These are phyloP conservation scores for Pterocarpus macrocarpus DNA, from an alignment of 306 rosid genomes.

Conservation along the genomic window DNA sequence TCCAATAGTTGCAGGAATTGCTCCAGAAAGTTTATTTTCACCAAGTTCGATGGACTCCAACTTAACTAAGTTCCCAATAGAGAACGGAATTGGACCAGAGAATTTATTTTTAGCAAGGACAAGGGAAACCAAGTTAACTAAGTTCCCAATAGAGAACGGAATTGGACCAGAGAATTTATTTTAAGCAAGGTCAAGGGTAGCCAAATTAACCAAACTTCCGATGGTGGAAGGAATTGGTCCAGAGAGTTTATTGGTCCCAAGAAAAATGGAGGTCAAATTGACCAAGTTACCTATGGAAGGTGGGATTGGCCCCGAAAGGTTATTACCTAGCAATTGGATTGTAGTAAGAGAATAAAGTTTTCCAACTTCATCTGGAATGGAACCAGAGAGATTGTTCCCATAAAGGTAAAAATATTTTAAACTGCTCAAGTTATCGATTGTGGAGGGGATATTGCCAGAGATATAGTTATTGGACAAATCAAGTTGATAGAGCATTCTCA, in stretches of 20 bases:
- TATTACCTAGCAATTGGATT: background rate
- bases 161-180: too few species aligned
- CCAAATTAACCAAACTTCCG: too few species aligned
- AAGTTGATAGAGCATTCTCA: background rate
- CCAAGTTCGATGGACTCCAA: background rate
- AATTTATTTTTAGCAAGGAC: too few species aligned
- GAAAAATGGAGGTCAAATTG: background rate
- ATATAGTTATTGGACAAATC: background rate
- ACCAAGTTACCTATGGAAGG: background rate
- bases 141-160: too few species aligned
- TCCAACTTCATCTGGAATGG: slow-evolving; percentile 27
- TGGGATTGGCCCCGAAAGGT: slow-evolving; percentile 20
- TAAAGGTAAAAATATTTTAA: background rate
- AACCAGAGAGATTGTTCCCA: background rate
- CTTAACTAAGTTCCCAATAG: background rate
- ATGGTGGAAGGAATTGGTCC: background rate
- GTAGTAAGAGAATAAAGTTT: background rate
- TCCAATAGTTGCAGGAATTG: background rate
- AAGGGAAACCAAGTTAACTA: too few species aligned
- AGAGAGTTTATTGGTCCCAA: background rate
- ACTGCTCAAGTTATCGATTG: slow-evolving; percentile 34
- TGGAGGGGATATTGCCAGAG: background rate
- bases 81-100: too few species aligned
- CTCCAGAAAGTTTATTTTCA: background rate
- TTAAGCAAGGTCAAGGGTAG: too few species aligned